A percentile compares a stretch with the other conserved stretches of the same genome.
phyloP scores from a whole-genome alignment of 495 filamentous ascomycete species.

The Annulohypoxylon stygium region DNA sequence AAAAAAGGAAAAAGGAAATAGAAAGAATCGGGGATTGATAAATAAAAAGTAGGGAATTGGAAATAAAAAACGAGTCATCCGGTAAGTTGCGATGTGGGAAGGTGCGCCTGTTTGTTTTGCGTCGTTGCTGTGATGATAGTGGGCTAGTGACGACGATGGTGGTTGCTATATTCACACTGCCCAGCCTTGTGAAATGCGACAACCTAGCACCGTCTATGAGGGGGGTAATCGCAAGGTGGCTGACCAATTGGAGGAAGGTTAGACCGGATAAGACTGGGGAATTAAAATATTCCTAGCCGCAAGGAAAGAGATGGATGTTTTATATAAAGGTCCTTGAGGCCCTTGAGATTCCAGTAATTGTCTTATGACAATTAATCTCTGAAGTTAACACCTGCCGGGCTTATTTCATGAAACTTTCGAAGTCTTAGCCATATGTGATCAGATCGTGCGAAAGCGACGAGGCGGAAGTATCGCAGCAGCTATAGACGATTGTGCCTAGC shows the following conservation, averaged over 20 bases:
- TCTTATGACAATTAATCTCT: neutral
- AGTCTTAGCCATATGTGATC: constrained; percentile 10
- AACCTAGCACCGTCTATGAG: neutral
- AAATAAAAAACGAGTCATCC: neutral
- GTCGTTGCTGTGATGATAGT: constrained; percentile 3
- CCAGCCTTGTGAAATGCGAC: constrained; percentile 32
- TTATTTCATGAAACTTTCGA: constrained; percentile 15
- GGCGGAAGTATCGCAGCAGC: constrained; percentile 8
- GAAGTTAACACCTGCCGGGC: neutral
- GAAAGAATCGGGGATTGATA: neutral
- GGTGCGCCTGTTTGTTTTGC: constrained; percentile 22
- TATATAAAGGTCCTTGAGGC: neutral
- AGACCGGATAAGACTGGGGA: constrained; percentile 4
- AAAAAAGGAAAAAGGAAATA: neutral
- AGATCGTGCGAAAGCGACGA: neutral
- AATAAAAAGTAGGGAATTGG: neutral
- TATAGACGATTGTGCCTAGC: neutral
- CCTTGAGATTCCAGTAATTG: neutral
- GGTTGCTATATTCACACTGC: neutral
- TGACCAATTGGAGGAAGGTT: constrained; percentile 40
- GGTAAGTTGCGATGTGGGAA: constrained; percentile 13
- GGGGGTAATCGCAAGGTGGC: constrained; percentile 9
- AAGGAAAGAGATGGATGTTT: constrained; percentile 12
- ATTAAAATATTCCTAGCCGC: constrained; percentile 15
- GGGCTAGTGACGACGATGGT: neutral